A percentile compares a stretch with the other conserved stretches of the same genome.
These are phyloP conservation scores for Mortierella sp. DNA, from an alignment of 371 early-diverging fungal species.

Conservation along the genomic window DNA sequence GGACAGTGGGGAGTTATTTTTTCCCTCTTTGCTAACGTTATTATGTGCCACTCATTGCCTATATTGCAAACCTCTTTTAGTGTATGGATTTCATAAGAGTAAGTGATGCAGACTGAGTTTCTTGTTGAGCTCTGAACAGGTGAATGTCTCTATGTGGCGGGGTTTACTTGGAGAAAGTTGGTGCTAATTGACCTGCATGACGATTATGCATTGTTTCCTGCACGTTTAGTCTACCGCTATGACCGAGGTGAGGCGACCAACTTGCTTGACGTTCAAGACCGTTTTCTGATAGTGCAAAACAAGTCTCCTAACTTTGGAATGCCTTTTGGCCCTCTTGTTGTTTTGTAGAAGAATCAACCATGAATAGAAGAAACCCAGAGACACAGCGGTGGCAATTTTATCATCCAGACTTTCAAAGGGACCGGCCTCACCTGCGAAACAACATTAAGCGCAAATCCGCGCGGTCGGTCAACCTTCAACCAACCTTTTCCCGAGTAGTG, in stretches of 20 bases:
- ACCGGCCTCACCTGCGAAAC: slow-evolving; percentile 45
- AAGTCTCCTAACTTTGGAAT: neutral
- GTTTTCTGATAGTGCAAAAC: neutral
- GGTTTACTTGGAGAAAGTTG: too few relatives aligned
- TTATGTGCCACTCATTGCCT: neutral
- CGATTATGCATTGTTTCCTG: too few relatives aligned
- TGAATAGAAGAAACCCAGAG: slow-evolving; percentile 53
- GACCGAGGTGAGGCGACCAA: slow-evolving; percentile 31
- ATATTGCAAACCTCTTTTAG: slow-evolving; percentile 15
- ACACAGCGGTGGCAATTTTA: slow-evolving; percentile 53
- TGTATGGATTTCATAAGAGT: slow-evolving; percentile 58
- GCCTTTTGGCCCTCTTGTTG: neutral
- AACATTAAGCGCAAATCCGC: slow-evolving; percentile 54
- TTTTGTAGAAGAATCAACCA: slow-evolving; percentile 45
- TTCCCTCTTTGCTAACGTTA: neutral
- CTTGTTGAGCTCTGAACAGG: too few relatives aligned
- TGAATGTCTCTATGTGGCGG: too few relatives aligned
- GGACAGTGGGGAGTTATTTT: neutral
- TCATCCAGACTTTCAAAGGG: slow-evolving; percentile 51
- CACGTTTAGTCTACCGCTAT: slow-evolving; percentile 37
- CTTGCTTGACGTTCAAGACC: too few relatives aligned
- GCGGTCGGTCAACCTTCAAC: slow-evolving; percentile 38
- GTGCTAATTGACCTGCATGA: too few relatives aligned
- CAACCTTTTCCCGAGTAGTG: slow-evolving; percentile 46
- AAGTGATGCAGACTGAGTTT: slow-evolving; percentile 4